These are phyloP conservation scores for Ophiognomonia clavigignenti-juglandacearum DNA, from an alignment of 2,329 filamentous ascomycete genomes.

Conservation along the genomic window DNA sequence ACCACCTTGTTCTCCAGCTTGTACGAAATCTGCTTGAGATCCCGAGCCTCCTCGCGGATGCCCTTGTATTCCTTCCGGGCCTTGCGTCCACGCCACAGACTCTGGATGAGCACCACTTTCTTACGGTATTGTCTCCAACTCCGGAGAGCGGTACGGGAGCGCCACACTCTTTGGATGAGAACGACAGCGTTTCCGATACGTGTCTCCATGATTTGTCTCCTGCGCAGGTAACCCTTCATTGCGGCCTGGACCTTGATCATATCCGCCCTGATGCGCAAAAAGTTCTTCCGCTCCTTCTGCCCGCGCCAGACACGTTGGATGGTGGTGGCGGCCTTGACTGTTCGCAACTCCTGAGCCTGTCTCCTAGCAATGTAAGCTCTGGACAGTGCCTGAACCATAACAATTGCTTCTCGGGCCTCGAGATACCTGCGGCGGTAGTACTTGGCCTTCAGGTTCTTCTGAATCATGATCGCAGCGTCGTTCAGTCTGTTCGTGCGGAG, in stretches of 20 bases:
- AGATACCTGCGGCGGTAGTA: conserved; percentile 92
- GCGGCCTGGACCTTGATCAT: conserved; percentile 84
- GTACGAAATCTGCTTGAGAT: conserved; percentile 99
- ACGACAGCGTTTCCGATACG: conserved; percentile 87
- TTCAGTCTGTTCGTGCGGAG: conserved; percentile 85
- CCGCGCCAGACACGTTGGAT: conserved; percentile 96
- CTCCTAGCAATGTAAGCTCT: conserved; percentile 75
- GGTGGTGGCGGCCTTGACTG: conserved; percentile 80
- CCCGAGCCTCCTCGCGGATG: conserved; percentile 89
- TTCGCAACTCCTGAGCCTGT: conserved; percentile 74
- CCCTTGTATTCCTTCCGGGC: conserved; percentile 85
- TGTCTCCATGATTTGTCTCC: conserved; percentile 90
- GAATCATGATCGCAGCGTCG: conserved; percentile 93
- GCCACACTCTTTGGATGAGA: conserved; percentile 87
- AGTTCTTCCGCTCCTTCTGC: conserved; percentile 80
- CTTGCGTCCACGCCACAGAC: conserved; percentile 79
- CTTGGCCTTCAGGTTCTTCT: conserved; percentile 94
- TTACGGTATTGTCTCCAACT: conserved; percentile 84
- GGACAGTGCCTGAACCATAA: conserved; percentile 72
- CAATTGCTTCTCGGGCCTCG: conserved; percentile 75
- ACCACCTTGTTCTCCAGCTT: conserved; percentile 99
- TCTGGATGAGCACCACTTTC: conserved; percentile 87
- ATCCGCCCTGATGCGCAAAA: conserved; percentile 72
- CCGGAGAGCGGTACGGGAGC: conserved; percentile 71
- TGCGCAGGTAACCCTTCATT: conserved; percentile 86